Evolutionary conservation across 495 filamentous ascomycete species (phyloP), one percentile per base, ranked within the genome.

Genomic region (Achaetomiella virescens): DNA sequence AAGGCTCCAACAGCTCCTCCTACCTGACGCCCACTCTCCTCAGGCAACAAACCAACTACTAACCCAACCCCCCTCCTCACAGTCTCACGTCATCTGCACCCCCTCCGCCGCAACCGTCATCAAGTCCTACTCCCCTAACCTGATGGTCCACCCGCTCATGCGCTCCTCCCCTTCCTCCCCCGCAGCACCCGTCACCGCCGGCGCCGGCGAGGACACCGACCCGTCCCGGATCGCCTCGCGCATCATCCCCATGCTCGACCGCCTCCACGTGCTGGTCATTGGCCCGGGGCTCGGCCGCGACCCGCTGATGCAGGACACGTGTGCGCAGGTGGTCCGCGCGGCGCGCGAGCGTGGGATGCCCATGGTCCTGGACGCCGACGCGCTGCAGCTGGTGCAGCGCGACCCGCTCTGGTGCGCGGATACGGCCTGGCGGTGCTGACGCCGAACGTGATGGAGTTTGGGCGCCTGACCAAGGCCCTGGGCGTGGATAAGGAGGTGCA

Each of bases 111-210:
- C 85, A 55, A 77, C 82, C 69, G 92, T 97, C 42, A 95, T 98
- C 66, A 98, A 98, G 78, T 84, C 88, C 15, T 98, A 97, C 77
- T 97, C 95, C 35, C 93, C 93, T 10, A 97, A 97, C 72, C 75
- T 98, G 14, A 97, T 98, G 95, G 95, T 98, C 14, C 95, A 97
- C 68, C 95, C 93, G 2, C 79, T 95, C 47, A 91, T 98, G 79
- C 90, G 91, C 31, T 89, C 91, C 71, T 77, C 81, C 7, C 69
- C 74, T 25, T 60, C 70, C 36, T 74, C 80, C 12, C 67, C 72
- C 58, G 59, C 72, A 17, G 18, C 62, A 14, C 56, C 59, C 14
- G 33, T 52, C 33, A 55, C 62, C 63, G 57, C 52, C 59, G 69
- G 55, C 44, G 60, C 70, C 17, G 68, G 71, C 12, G 68, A 67